A percentile compares a stretch with the other conserved stretches of the same genome.
Conservation (phyloP, 495 filamentous ascomycete genomes). For the Penicillium argentinense region DNA sequence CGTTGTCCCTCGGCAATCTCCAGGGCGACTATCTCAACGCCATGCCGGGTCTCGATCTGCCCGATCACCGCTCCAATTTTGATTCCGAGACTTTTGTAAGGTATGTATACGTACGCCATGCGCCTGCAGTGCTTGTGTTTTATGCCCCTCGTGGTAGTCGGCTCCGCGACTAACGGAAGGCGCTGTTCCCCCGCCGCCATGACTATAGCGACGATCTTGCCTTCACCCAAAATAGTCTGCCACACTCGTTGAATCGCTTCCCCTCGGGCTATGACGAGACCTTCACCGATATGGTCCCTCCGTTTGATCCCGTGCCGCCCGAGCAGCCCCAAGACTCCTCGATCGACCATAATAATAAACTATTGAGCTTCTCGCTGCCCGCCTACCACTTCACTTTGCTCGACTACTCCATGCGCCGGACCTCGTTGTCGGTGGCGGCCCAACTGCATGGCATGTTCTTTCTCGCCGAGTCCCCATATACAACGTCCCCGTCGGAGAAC, state of each 20-base stretch:
- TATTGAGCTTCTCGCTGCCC: conserved; percentile 75
- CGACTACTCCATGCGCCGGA: conserved; percentile 63
- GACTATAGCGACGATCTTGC: conserved; percentile 39
- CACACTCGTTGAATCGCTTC: conserved; percentile 40
- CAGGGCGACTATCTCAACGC: conserved; percentile 54
- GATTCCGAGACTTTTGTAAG: conserved; percentile 60
- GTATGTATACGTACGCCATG: too few species aligned
- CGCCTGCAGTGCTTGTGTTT: too few species aligned
- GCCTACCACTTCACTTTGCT: conserved; percentile 67
- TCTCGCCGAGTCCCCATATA: conserved; percentile 77
- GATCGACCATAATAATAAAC: conserved; percentile 72
- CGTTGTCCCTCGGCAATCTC: conserved; percentile 52
- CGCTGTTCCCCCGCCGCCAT: conserved; percentile 2
- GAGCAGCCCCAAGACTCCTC: conserved; percentile 43
- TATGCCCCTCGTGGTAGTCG: not conserved
- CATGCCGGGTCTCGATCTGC: conserved; percentile 54
- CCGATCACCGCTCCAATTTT: conserved; percentile 57
- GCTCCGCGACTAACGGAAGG: not conserved
- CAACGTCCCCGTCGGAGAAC: conserved; percentile 62
- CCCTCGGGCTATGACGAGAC: conserved; percentile 65
- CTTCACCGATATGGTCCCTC: conserved; percentile 53
- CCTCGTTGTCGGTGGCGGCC: conserved; percentile 66
- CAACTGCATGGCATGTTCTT: conserved; percentile 97
- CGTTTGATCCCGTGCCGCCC: conserved; percentile 51
- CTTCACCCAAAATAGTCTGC: conserved; percentile 37